Base-by-base conservation (phyloP, 176 grass and related monocot species). In the Carex myosuroides region DNA sequence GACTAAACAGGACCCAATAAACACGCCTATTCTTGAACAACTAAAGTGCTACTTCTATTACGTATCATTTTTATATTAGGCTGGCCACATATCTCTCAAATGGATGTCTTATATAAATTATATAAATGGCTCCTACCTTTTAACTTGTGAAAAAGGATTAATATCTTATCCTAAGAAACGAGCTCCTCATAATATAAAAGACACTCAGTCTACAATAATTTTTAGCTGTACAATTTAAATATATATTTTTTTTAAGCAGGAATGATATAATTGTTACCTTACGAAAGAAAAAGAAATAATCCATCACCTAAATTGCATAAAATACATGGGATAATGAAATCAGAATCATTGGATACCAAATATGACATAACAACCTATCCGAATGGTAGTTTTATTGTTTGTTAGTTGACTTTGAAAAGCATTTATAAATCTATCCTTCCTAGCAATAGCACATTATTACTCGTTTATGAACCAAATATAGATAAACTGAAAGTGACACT, bases 61-160 rank as follows among this genome's bases (percentile, higher is more conserved):
- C 26, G 4, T 20, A 37, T 4, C 8, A 5, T 70, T 70, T 5
- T 70, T 70, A 14, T 70, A 70, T 70, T 70, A 48, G 9, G 70
- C 5, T 12, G 42, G 42, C 41, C 41, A 22, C 41, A 76, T 46
- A 24, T 76, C 41, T 26, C 39, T 16, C 71, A 76, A 76, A 76
- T 54, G 18, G 41, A 76, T 50, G 30, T 44, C 24, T 75, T 52
- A 76, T 76, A 39, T 73, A 73, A 73, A 73, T 57, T 72, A 46
- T 72, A 44, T 5, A 50, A 21, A 8, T 75, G 11, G 52, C 29
- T 75, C 44, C 18, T n/a, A 3, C 18, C 33, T 20, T 75, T 22
- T 48, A 41, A 75, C 37, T 48, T 48, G 46, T 48, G 8, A 48
- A 48, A 48, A 39, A 39, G 44, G 46, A 12, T 48, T 48, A 48